Base-by-base conservation (phyloP, 176 grass and related monocot genomes). In the Musa troglodytarum region DNA sequence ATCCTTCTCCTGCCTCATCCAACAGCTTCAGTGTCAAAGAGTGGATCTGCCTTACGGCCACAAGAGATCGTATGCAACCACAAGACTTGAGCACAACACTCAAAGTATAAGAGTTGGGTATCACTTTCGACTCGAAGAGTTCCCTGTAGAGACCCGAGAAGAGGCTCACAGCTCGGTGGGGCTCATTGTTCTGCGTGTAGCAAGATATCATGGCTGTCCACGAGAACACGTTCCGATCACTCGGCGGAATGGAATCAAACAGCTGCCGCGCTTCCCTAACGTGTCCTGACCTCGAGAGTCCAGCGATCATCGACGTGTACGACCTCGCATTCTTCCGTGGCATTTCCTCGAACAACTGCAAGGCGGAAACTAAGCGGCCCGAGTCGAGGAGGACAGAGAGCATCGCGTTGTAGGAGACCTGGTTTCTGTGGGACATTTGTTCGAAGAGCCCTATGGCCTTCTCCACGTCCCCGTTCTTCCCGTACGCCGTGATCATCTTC, bases 141-240 rank as follows among this genome's bases (percentile, higher is more conserved):
- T 82, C 76, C 19, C 57, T 63, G 2, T 92, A 92, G 52, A 86
- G 78, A 14, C 2, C 72, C 52, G 66, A 53, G 19, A 86, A 88
- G 25, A 86, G 84, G 25, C 68, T 58, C 2, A 86, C 55, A 50
- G 73, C 89, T 63, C 22, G 66, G 34, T 13, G 52, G 2, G 76
- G 73, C 61, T 88, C 83, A 7, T 71, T 54, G 28, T 92, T 92
- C 23, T 67, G 81, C 21, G 72, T 78, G 20, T 82, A 78, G 72
- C 86, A 86, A 6, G 83, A 86, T 52, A 92, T 51, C 89, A 89
- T 84, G 29, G 83, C 76, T 2, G 89, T 89, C 86, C 81, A 92
- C 2, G 69, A 76, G 73, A 84, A 88, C 69, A 92, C 81, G 3
- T 84, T 88, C 51, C 88, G 79, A 68, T 17, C 29, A n/a, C 65